A percentile compares a stretch with the other conserved stretches of the same genome.
Evolutionary conservation across 495 filamentous ascomycete genomes (phyloP).

Genomic region (Hypoxylon fuscum): DNA sequence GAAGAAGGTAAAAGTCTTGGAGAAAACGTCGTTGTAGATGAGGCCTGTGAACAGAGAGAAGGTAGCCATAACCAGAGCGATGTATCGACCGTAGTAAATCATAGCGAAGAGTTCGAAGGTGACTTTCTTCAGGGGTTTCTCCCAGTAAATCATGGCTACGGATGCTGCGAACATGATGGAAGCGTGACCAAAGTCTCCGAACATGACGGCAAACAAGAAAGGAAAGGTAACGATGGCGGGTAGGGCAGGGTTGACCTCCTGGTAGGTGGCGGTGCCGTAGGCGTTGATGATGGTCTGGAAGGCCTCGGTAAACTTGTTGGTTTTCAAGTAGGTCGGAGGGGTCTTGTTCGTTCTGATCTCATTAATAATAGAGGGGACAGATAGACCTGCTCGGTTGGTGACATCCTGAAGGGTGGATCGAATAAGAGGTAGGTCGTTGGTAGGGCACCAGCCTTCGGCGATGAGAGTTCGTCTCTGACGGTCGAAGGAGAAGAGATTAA

Average conservation of each 20-base stretch:
- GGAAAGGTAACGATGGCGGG: constrained; percentile 97
- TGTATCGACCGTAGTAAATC: constrained; percentile 98
- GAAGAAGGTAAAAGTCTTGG: constrained; percentile 87
- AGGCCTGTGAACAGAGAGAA: constrained; percentile 97
- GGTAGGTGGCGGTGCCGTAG: constrained; percentile 96
- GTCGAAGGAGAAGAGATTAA: constrained; percentile 97
- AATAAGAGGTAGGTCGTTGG: constrained; percentile 87
- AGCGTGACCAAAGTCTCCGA: constrained; percentile 95
- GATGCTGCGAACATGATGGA: constrained; percentile 83
- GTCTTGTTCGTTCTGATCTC: constrained; percentile 96
- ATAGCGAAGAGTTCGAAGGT: constrained; percentile 94
- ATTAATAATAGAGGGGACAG: constrained; percentile 96
- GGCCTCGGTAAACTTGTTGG: constrained; percentile 95
- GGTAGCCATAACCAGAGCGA: constrained; percentile 96
- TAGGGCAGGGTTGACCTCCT: constrained; percentile 94
- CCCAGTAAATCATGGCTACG: constrained; percentile 91
- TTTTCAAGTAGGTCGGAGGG: constrained; percentile 93
- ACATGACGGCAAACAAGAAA: constrained; percentile 99
- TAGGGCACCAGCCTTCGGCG: constrained; percentile 97
- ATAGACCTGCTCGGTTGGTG: constrained; percentile 91
- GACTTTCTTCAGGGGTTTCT: constrained; percentile 89
- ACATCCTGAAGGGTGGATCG: constrained; percentile 97
- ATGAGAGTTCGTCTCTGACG: constrained; percentile 94
- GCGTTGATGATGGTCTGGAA: constrained; percentile 99
- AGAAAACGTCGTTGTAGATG: constrained; percentile 98